phyloP scores from a whole-genome alignment of 352 stramenopile genomes.

The Phytophthora idaei region DNA sequence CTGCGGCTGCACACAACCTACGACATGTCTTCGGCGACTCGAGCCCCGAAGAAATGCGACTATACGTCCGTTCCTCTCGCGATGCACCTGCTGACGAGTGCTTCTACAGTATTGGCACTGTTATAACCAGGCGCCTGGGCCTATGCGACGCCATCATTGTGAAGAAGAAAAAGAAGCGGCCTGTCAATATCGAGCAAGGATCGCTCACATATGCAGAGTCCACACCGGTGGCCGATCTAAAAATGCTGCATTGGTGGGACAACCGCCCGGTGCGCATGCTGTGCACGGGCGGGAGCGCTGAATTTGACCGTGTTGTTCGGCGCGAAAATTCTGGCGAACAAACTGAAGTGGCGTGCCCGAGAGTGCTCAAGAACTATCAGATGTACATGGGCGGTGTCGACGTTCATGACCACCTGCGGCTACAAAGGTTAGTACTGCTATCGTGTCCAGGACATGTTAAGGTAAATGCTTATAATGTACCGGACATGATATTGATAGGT shows the following conservation, averaged over 20 bases:
- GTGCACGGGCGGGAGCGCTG: not conserved
- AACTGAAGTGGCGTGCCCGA: not conserved
- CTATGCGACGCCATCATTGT: too few relatives aligned
- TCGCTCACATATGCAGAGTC: not conserved
- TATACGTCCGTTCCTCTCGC: not conserved
- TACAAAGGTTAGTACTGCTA: not conserved
- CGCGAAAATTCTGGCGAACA: not conserved
- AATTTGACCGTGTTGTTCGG: not conserved
- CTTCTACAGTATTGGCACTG: too few relatives aligned
- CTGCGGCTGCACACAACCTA: constrained; percentile 2
- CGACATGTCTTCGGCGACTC: not conserved
- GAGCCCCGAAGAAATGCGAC: not conserved
- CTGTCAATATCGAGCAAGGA: too few relatives aligned
- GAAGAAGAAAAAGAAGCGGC: too few relatives aligned
- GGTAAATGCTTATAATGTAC: too few relatives aligned
- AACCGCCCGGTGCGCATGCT: not conserved
- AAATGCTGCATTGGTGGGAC: not conserved
- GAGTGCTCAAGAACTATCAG: constrained; percentile 2
- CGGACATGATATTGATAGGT: not conserved
- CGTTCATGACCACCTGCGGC: constrained; percentile 2
- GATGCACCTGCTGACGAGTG: not conserved
- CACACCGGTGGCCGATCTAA: not conserved
- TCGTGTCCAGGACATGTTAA: not conserved
- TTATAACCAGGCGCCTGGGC: too few relatives aligned
- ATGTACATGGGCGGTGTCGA: not conserved